These are phyloP conservation scores for Trichoderma harzianum DNA, from an alignment of 2,329 filamentous ascomycete species.

Conservation along the genomic window DNA sequence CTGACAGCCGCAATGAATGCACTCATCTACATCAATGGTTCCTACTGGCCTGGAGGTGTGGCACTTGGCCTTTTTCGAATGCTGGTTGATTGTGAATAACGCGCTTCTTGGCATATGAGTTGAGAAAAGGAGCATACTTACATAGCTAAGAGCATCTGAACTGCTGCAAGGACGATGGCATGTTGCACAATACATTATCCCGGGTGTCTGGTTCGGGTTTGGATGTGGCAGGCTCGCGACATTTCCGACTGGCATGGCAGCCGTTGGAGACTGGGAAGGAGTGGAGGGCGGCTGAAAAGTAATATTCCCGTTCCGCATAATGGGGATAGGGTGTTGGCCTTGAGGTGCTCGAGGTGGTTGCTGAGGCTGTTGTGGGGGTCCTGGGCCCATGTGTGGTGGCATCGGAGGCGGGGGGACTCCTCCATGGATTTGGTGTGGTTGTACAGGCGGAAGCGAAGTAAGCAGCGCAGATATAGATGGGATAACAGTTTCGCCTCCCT, in stretches of 20 bases:
- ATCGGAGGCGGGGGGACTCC: background rate
- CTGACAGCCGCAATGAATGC: slow-evolving; percentile 42
- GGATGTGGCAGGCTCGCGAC: background rate
- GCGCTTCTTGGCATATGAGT: background rate
- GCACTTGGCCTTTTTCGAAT: slow-evolving; percentile 15
- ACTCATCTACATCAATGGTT: slow-evolving; percentile 35
- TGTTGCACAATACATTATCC: slow-evolving; percentile 27
- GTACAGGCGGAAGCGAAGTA: slow-evolving; percentile 8
- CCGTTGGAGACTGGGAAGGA: background rate
- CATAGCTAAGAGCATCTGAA: slow-evolving; percentile 29
- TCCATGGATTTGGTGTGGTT: background rate
- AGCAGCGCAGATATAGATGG: slow-evolving; percentile 26
- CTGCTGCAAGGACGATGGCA: slow-evolving; percentile 38
- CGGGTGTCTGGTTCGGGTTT: background rate
- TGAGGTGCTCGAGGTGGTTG: background rate
- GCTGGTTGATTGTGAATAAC: slow-evolving; percentile 2
- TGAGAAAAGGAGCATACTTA: slow-evolving; percentile 20
- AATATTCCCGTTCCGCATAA: background rate
- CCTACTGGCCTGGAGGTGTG: too few relatives aligned
- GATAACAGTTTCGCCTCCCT: slow-evolving; percentile 37
- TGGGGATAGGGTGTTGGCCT: background rate
- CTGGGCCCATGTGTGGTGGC: slow-evolving; percentile 1
- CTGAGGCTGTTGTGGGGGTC: background rate
- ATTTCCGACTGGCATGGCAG: background rate
- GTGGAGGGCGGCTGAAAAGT: background rate